phyloP scores from a whole-genome alignment of 129 eudicot genomes.

The Flaveria robusta region DNA sequence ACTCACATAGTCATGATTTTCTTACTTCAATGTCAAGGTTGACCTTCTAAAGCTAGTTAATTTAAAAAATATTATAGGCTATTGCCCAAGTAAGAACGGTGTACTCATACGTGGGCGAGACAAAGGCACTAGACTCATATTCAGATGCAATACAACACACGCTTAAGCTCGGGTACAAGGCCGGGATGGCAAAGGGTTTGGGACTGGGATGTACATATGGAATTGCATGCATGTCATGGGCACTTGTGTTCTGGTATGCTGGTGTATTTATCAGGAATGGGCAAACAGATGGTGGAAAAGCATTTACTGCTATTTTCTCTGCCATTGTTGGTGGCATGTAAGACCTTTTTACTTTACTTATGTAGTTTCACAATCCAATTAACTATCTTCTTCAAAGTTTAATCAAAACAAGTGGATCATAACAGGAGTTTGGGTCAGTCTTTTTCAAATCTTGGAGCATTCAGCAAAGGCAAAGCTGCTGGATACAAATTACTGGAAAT shows the following conservation, averaged over 20 bases:
- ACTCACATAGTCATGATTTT: background rate
- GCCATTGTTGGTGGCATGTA: conserved; percentile 99
- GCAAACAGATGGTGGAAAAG: conserved; percentile 97
- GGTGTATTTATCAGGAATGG: conserved; percentile 96
- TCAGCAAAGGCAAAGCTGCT: conserved; percentile 97
- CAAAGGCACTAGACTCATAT: conserved; percentile 78
- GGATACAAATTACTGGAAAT: conserved; percentile 91
- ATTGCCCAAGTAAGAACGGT: conserved; percentile 97
- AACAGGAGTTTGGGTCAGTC: conserved; percentile 99
- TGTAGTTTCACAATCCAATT: background rate
- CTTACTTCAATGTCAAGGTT: conserved; percentile 5
- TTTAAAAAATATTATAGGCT: conserved; percentile 46
- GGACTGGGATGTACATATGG: conserved; percentile 98
- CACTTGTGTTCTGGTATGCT: conserved; percentile 98
- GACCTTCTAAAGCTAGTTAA: background rate
- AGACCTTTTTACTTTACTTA: conserved; percentile 32
- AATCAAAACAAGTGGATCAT: conserved; percentile 4
- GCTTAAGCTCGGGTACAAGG: conserved; percentile 88
- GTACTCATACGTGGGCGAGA: conserved; percentile 93
- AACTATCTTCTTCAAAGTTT: conserved; percentile 11
- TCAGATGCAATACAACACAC: conserved; percentile 96
- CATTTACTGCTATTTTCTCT: conserved; percentile 92
- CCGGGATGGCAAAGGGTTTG: conserved; percentile 98
- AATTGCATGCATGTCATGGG: conserved; percentile 99
- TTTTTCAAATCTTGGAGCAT: conserved; percentile 95